Conservation (phyloP, 179 eudicot genomes). For the Dionaea muscipula region DNA sequence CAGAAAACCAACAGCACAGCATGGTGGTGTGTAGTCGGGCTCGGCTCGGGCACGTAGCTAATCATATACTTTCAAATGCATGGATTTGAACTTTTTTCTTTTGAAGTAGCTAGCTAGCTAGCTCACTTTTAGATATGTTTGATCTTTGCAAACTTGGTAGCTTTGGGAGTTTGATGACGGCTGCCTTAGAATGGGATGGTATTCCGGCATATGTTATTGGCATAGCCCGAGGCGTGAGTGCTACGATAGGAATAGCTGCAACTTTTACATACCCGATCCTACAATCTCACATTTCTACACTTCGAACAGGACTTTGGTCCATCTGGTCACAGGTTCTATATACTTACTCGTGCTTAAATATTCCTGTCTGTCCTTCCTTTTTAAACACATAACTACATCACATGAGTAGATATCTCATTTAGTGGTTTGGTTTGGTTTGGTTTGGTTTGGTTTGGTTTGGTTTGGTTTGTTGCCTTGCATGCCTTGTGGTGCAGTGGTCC, state of each 20-base stretch:
- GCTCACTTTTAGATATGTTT: no score
- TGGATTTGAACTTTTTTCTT: no score
- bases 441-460: no score
- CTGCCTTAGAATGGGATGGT: conserved; percentile 77
- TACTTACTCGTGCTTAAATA: background rate
- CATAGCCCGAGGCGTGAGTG: conserved; percentile 71
- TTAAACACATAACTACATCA: background rate
- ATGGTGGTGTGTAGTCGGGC: no score
- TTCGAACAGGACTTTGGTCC: conserved; percentile 90
- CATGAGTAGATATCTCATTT: background rate
- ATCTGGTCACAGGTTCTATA: conserved; percentile 79
- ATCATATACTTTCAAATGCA: no score
- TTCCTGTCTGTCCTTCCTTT: background rate
- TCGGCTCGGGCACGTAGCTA: no score
- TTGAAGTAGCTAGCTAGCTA: no score
- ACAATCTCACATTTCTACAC: conserved; percentile 51
- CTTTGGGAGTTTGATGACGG: conserved; percentile 91
- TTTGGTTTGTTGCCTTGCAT: conserved; percentile 8
- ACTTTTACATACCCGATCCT: conserved; percentile 67
- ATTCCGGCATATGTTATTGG: conserved; percentile 75
- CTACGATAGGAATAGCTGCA: conserved; percentile 67
- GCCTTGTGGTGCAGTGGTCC: conserved; percentile 86
- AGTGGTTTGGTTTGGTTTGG: no score
- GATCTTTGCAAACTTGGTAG: conserved; percentile 19
- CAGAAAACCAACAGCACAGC: no score